Percentiles rank a stretch among this genome's conserved stretches.
These are phyloP conservation scores for Holtermannia corniformis DNA, from an alignment of 768 basidiomycete species.

Conservation along the genomic window DNA sequence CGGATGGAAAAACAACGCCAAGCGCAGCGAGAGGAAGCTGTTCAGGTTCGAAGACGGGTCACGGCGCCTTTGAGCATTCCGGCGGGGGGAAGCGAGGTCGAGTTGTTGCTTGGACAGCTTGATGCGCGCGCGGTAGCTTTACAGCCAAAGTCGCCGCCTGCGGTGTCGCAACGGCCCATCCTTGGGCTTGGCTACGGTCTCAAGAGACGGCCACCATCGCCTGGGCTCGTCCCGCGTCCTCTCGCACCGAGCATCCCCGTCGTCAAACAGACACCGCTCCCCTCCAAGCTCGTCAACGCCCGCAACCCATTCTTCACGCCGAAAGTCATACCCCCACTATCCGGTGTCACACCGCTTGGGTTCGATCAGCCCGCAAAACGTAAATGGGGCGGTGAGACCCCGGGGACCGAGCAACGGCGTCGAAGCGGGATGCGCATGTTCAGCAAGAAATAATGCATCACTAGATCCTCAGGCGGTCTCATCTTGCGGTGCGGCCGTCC, in stretches of 20 bases:
- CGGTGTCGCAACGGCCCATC: neutral
- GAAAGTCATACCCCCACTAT: neutral
- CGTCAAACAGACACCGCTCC: neutral
- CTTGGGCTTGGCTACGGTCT: neutral
- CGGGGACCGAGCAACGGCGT: neutral
- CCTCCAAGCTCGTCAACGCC: neutral
- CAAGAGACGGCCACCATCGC: neutral
- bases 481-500: too few relatives aligned
- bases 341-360: neutral
- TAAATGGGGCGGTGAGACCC: neutral
- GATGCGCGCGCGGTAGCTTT: neutral
- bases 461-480: too few relatives aligned
- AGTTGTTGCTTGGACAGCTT: neutral
- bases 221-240: neutral
- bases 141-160: too few relatives aligned
- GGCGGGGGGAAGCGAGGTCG: neutral
- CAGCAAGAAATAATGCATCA: too few relatives aligned
- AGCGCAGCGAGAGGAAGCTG: neutral
- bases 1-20: too few relatives aligned
- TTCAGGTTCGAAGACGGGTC: neutral
- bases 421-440: neutral
- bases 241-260: neutral
- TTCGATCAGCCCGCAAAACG: neutral
- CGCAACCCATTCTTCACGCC: neutral
- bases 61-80: neutral